Conservation (phyloP, 1,284 basidiomycete species). For the Pisolithus thermaeus region DNA sequence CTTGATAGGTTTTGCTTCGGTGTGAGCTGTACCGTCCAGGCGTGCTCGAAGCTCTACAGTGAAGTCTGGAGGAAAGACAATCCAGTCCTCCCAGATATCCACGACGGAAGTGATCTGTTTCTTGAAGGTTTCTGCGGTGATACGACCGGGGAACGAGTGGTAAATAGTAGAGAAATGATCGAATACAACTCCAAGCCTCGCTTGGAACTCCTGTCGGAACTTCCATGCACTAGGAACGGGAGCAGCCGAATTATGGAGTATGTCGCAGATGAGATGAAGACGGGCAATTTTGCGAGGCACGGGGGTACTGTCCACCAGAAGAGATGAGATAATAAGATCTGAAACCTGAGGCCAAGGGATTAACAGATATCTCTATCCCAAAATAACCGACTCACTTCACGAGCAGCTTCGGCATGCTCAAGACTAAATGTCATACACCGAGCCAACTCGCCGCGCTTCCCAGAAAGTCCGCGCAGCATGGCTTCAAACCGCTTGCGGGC, state of each 20-base stretch:
- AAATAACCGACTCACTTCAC: slow-evolving; percentile 54
- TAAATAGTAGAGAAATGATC: slow-evolving; percentile 92
- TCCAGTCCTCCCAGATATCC: slow-evolving; percentile 96
- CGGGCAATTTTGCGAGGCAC: slow-evolving; percentile 95
- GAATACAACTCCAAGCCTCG: slow-evolving; percentile 81
- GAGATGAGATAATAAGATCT: slow-evolving; percentile 80
- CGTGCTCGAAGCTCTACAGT: slow-evolving; percentile 65
- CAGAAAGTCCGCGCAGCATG: slow-evolving; percentile 83
- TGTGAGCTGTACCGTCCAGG: slow-evolving; percentile 54
- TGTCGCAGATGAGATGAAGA: slow-evolving; percentile 93
- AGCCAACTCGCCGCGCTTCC: slow-evolving; percentile 86
- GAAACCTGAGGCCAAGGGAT: slow-evolving; percentile 52
- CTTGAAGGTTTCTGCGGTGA: slow-evolving; percentile 92
- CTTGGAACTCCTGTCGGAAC: slow-evolving; percentile 88
- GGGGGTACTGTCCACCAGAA: slow-evolving; percentile 82
- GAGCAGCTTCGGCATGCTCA: slow-evolving; percentile 90
- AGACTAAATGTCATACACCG: slow-evolving; percentile 94
- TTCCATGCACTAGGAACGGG: slow-evolving; percentile 89
- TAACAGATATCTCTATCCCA: slow-evolving; percentile 1
- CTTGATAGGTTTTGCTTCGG: slow-evolving; percentile 25
- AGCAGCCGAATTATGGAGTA: slow-evolving; percentile 93
- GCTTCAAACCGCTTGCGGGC: slow-evolving; percentile 81
- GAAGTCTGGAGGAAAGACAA: slow-evolving; percentile 84
- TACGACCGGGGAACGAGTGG: slow-evolving; percentile 85
- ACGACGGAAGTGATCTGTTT: slow-evolving; percentile 81